Percentiles rank a stretch among this genome's conserved stretches.
Conservation (phyloP, 495 filamentous ascomycete genomes). For the Cercophora newfieldiana region DNA sequence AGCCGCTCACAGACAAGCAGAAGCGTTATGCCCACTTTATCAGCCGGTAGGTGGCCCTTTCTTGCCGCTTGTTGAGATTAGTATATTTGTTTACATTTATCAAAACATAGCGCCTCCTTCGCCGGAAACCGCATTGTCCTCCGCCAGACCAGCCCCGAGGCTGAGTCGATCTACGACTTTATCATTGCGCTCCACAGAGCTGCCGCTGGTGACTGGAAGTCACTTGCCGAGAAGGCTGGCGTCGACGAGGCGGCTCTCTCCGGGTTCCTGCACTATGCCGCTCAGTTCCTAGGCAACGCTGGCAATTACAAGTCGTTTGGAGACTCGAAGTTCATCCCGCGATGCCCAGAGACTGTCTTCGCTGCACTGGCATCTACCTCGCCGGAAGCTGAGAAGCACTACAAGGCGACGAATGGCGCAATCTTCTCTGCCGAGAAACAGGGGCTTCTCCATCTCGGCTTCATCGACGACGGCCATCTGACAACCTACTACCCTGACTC, state of each 20-base stretch:
- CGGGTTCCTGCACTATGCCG: conserved; percentile 82
- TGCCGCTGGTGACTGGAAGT: conserved; percentile 77
- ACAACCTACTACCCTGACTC: conserved; percentile 93
- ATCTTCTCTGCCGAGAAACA: conserved; percentile 72
- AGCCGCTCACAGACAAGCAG: conserved; percentile 71
- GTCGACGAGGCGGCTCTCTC: conserved; percentile 68
- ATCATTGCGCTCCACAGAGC: conserved; percentile 75
- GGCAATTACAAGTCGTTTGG: conserved; percentile 98
- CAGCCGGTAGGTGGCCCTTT: conserved; percentile 60
- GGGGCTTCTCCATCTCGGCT: conserved; percentile 80
- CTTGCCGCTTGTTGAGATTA: not conserved
- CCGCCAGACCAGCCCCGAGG: conserved; percentile 87
- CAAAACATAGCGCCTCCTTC: conserved; percentile 68
- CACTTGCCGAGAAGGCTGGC: conserved; percentile 65
- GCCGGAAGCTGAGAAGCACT: conserved; percentile 59
- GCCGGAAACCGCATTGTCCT: conserved; percentile 82
- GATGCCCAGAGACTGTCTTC: conserved; percentile 65
- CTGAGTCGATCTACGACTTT: conserved; percentile 87
- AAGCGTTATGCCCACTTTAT: conserved; percentile 93
- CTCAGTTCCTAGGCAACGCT: conserved; percentile 84
- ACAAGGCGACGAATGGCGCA: conserved; percentile 66
- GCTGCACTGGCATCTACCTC: conserved; percentile 68
- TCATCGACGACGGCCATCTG: conserved; percentile 78
- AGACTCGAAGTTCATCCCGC: conserved; percentile 90
- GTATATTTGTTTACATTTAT: not conserved